Evolutionary conservation across 305 asterid genomes (phyloP).

Genomic region (Salvia sclarea): DNA sequence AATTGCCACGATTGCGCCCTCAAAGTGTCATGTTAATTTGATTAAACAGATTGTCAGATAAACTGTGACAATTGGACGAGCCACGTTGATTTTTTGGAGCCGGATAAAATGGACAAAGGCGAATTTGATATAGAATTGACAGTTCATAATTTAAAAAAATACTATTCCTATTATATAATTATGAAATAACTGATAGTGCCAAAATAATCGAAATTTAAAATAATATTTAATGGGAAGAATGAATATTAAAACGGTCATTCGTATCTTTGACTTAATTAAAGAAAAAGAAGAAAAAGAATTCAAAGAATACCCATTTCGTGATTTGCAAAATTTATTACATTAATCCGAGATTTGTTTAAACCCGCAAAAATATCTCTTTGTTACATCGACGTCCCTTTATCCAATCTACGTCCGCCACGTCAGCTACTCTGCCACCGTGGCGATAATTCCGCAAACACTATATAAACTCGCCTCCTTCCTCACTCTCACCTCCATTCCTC

Average conservation of each 20-base stretch:
- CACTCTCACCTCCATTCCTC: slow-evolving; percentile 10
- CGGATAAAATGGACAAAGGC: no score
- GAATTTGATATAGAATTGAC: no score
- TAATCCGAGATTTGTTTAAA: slow-evolving; percentile 17
- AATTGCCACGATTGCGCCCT: no score
- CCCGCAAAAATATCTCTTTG: slow-evolving; percentile 19
- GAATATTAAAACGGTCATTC: neutral
- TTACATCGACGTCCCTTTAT: slow-evolving; percentile 40
- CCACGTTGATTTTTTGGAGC: no score
- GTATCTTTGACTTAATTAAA: slow-evolving; percentile 5
- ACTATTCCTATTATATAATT: no score
- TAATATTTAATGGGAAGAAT: no score
- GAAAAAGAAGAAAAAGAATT: no score
- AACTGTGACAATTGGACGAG: no score
- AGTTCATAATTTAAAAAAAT: no score
- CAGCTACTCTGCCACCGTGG: slow-evolving; percentile 29
- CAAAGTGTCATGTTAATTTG: no score
- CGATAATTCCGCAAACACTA: slow-evolving; percentile 28
- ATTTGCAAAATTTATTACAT: slow-evolving; percentile 1
- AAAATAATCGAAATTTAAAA: neutral
- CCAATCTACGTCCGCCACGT: slow-evolving; percentile 42
- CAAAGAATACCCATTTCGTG: neutral
- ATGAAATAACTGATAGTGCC: neutral
- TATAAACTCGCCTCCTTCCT: slow-evolving; percentile 21
- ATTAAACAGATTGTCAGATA: no score